Percentiles rank a stretch among this genome's conserved stretches.
Evolutionary conservation across 805 yeast genomes (phyloP).

Genomic region (Pichia pseudocactophila): DNA sequence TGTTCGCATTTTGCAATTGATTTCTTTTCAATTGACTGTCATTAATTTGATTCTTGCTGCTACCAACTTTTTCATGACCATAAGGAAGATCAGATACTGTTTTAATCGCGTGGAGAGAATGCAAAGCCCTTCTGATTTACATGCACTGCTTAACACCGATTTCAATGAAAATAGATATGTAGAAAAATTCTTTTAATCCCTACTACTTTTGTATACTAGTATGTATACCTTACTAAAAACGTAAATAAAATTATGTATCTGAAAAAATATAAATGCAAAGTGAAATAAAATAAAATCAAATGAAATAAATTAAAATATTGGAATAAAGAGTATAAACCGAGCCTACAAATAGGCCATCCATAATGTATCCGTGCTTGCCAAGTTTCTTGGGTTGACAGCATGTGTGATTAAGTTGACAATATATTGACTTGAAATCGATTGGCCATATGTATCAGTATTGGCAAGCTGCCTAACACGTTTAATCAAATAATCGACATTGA

Average conservation of each 20-base stretch:
- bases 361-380: constrained; percentile 83
- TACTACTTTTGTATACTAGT: background rate
- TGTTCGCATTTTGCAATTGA: constrained; percentile 16
- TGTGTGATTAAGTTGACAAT: constrained; percentile 84
- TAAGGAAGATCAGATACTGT: constrained; percentile 19
- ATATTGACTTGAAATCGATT: constrained; percentile 78
- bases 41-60: constrained; percentile 16
- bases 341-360: constrained; percentile 89
- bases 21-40: constrained; percentile 16
- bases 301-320: background rate
- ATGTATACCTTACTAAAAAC: background rate
- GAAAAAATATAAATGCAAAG: background rate
- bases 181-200: constrained; percentile 15
- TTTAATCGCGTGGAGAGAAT: constrained; percentile 20
- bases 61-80: constrained; percentile 18
- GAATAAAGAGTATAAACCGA: background rate
- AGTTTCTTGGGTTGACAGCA: constrained; percentile 89
- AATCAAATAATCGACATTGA: constrained; percentile 77
- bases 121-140: constrained; percentile 8
- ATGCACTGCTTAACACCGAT: background rate
- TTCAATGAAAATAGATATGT: constrained; percentile 16
- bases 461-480: constrained; percentile 71
- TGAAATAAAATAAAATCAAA: background rate
- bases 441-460: constrained; percentile 42
- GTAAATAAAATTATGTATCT: too few species aligned